Percentiles rank a stretch among this genome's conserved stretches.
phyloP scores from a whole-genome alignment of 352 stramenopile genomes.

The Phytophthora syringae region DNA sequence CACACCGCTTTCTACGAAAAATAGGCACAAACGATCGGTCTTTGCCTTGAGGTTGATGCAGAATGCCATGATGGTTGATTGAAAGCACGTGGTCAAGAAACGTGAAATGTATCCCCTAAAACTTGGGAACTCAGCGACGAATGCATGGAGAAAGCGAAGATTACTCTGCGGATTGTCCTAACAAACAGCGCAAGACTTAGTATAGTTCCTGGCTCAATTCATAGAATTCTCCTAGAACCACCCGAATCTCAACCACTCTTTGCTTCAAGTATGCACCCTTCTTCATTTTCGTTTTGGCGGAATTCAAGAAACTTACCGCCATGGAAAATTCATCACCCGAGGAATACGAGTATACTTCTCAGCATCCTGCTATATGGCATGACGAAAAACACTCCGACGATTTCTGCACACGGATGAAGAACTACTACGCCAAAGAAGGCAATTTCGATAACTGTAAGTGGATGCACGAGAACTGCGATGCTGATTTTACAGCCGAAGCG shows the following conservation, averaged over 20 bases:
- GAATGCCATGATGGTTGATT: not conserved
- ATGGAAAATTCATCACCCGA: not conserved
- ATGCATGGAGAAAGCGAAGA: too few relatives aligned
- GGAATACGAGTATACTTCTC: not conserved
- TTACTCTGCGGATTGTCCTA: too few relatives aligned
- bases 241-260: not conserved
- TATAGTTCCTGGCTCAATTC: too few relatives aligned
- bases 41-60: not conserved
- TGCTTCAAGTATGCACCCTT: not conserved
- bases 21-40: too few relatives aligned
- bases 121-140: too few relatives aligned
- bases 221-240: not conserved
- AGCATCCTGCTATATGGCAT: not conserved
- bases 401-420: constrained; percentile 18
- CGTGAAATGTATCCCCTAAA: too few relatives aligned
- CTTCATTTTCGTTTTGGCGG: not conserved
- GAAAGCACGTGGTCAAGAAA: too few relatives aligned
- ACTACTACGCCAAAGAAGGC: constrained; percentile 6
- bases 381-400: constrained; percentile 4
- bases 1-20: not conserved
- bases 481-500: not conserved
- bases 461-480: constrained; percentile 16
- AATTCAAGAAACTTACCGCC: not conserved
- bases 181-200: too few relatives aligned
- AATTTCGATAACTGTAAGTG: constrained; percentile 6